Base-by-base conservation (phyloP, 2,329 filamentous ascomycete species). In the Colletotrichum lupini region DNA sequence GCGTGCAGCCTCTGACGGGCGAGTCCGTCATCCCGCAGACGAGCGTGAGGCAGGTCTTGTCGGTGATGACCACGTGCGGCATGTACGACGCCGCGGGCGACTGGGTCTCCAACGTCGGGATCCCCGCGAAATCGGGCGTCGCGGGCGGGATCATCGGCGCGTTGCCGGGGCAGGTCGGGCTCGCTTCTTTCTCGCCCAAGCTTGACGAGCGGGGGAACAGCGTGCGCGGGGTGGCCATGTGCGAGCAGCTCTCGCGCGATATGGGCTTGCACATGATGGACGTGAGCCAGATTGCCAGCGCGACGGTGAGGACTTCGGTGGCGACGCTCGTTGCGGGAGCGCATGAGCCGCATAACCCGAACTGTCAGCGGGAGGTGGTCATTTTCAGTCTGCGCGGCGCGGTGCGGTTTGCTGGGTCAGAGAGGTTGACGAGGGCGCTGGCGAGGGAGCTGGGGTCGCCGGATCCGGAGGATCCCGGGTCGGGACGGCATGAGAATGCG, bases 21-120 rank as follows among this genome's bases (percentile, higher is more conserved):
- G 81, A 83, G 16, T 58, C 32, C 11, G 80, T 84, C 14, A 83
- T 84, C 12, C 80, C 82, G 0, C 80, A 81, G 4, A 73, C 75
- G 3, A 83, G 80, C 61, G 82, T 83, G 1, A 80, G 82, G 8
- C 82, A 84, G 57, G 81, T 84, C 0, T 77, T 84, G 2, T 84
- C 82, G 9, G 80, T 84, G 67, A 84, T 84, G 82, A 83, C 82
- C 0, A 84, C 82, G 1, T 84, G 82, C 56, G 82, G 82, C 35
- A 84, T 84, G 82, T 84, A 84, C 14, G 90, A 92, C 74, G 85
- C 89, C 22, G 91, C 90, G 0, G 85, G 92, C 1, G 73, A 92
- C 11, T 92, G 95, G 75, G 88, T 88, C 0, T 87, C 88, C 1
- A 87, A 92, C 71, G 89, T 92, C 4, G 86, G 87, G 35, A 85